Base-by-base conservation (phyloP, 345 rosid genomes). In the Clarkia xantiana region DNA sequence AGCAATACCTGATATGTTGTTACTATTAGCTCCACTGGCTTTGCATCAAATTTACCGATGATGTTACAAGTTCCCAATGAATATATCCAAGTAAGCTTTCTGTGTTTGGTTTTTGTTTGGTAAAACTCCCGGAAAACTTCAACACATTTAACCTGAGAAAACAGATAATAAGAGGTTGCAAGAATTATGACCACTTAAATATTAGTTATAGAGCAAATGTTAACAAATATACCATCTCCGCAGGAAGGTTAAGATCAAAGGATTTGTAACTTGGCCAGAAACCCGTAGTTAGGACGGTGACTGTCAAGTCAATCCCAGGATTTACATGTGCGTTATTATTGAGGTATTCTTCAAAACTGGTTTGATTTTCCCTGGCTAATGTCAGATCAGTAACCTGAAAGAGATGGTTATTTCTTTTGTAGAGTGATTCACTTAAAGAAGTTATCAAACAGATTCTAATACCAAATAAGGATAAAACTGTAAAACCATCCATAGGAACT, bases 201-300 rank as follows among this genome's bases (percentile, higher is more conserved):
- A 10, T 17, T 1, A 18, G 29, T 53, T 14, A 13, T 19, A 6
- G 16, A 36, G 34, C 16, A 20, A 34, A 4, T 18, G 25, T 61
- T 17, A 14, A 11, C 1, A n/a, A n/a, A n/a, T 50, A 38, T 71
- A 84, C 97, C 93, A 84, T 84, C 71, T 84, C 95, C 22, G 65
- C 67, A 1, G 97, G 93, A 34, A 82, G 87, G 48, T 76, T 88
- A 42, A 82, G 69, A 74, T 84, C 84, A 53, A 76, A 78, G 38
- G 95, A 78, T 48, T 88, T 84, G 65, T 80, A 88, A 59, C 82
- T 84, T 39, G 95, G 97, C 97, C 97, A 88, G 58, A 78, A 84
- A 34, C 93, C 95, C 44, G 89, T 84, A 36, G 97, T 88, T 19
- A 88, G 85, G 58, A 88, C 93, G 53, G 80, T 79, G 18, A 84